Percentiles rank a stretch among this genome's conserved stretches.
Evolutionary conservation across 2,329 filamentous ascomycete species (phyloP).

Genomic region (Westerdykella sp.): DNA sequence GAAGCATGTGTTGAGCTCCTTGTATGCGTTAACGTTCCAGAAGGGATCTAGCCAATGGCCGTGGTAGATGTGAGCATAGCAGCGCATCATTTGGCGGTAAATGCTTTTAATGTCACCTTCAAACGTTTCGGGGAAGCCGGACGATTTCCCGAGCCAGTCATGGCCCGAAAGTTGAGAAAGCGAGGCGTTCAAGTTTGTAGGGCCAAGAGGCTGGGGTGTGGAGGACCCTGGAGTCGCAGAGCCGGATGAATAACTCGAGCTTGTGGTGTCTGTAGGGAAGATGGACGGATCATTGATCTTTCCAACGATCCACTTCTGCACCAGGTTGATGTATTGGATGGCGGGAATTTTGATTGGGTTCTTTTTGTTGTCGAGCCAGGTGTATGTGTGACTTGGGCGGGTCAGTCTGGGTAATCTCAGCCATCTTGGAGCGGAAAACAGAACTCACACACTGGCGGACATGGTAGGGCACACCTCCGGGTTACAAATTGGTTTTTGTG

Average conservation of each 20-base stretch:
- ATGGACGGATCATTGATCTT: constrained; percentile 87
- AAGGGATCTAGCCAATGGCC: constrained; percentile 47
- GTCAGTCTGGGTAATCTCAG: constrained; percentile 5
- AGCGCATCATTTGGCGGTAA: constrained; percentile 51
- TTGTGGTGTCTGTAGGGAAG: constrained; percentile 74
- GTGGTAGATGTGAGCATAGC: constrained; percentile 50
- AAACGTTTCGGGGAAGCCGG: constrained; percentile 55
- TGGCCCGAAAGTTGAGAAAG: constrained; percentile 61
- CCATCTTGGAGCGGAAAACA: background rate
- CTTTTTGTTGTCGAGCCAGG: constrained; percentile 84
- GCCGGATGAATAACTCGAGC: constrained; percentile 51
- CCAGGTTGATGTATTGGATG: constrained; percentile 87
- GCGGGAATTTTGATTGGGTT: constrained; percentile 89
- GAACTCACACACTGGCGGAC: constrained; percentile 80
- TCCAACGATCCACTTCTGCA: constrained; percentile 94
- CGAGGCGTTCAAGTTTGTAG: constrained; percentile 46
- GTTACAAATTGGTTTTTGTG: constrained; percentile 74
- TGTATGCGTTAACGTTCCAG: constrained; percentile 45
- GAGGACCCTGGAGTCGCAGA: constrained; percentile 43
- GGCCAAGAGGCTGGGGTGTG: constrained; percentile 41
- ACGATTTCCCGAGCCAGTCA: constrained; percentile 82
- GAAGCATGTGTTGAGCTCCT: constrained; percentile 50
- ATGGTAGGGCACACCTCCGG: constrained; percentile 78
- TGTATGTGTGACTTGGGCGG: constrained; percentile 75
- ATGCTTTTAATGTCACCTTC: constrained; percentile 71